Percentiles rank a stretch among this genome's conserved stretches.
These are phyloP conservation scores for Pachysandra terminalis DNA, from an alignment of 164 flowering plant genomes.

Conservation along the genomic window DNA sequence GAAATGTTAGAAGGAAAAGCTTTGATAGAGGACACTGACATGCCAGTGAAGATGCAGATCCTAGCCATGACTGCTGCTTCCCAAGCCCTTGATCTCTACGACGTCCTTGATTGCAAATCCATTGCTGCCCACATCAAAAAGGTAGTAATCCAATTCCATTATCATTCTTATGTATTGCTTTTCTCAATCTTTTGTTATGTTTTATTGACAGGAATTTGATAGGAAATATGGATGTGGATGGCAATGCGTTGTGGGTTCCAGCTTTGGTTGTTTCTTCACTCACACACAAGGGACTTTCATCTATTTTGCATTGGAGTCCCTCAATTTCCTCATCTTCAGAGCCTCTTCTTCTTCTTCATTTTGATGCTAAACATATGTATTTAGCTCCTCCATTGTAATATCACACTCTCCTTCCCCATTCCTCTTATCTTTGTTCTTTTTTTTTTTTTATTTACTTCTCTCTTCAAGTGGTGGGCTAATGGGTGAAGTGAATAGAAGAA, in stretches of 20 bases:
- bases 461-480: too few relatives aligned
- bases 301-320: slow-evolving; percentile 70
- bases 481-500: too few relatives aligned
- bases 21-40: slow-evolving; percentile 76
- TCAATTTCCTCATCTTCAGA: slow-evolving; percentile 84
- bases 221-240: slow-evolving; percentile 68
- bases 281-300: slow-evolving; percentile 79
- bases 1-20: slow-evolving; percentile 99
- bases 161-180: too few relatives aligned
- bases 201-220: slow-evolving; percentile 64
- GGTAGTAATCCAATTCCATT: too few relatives aligned
- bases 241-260: slow-evolving; percentile 93
- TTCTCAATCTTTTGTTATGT: slow-evolving; percentile 1
- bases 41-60: slow-evolving; percentile 90
- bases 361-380: too few relatives aligned
- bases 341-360: slow-evolving; percentile 28
- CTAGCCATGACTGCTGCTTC: slow-evolving; percentile 82
- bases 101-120: slow-evolving; percentile 75
- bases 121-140: slow-evolving; percentile 83
- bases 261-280: slow-evolving; percentile 84
- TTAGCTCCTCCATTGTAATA: too few relatives aligned
- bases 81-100: slow-evolving; percentile 80
- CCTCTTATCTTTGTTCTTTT: too few relatives aligned
- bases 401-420: too few relatives aligned
- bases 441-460: too few relatives aligned